Conservation (phyloP, 2,329 filamentous ascomycete species). For the Zymoseptoria passerinii region DNA sequence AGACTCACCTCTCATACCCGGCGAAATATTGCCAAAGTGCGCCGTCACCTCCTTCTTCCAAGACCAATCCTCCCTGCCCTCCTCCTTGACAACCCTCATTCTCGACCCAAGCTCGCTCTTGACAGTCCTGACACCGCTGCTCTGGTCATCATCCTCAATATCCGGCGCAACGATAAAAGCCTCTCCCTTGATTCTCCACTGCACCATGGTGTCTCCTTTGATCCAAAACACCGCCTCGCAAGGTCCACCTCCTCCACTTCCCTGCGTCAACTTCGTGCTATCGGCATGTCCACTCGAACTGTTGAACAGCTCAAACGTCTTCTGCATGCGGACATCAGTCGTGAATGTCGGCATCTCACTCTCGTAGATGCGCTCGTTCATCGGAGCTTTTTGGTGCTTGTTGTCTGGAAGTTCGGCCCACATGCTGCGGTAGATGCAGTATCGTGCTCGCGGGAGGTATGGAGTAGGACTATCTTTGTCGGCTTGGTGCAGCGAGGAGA, state of each 20-base stretch:
- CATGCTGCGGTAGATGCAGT: conserved; percentile 78
- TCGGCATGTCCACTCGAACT: conserved; percentile 41
- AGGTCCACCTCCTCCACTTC: conserved; percentile 56
- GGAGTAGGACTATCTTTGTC: conserved; percentile 26
- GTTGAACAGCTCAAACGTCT: conserved; percentile 62
- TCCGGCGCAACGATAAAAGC: conserved; percentile 69
- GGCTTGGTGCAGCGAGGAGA: conserved; percentile 42
- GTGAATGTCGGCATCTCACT: conserved; percentile 77
- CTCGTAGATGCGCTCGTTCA: conserved; percentile 63
- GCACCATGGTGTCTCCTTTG: conserved; percentile 53
- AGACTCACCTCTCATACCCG: conserved; percentile 60
- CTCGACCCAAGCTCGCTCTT: conserved; percentile 52
- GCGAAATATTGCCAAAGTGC: conserved; percentile 83
- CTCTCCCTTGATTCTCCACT: conserved; percentile 76
- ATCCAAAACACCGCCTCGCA: conserved; percentile 86
- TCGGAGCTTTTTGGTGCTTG: conserved; percentile 61
- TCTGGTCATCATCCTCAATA: conserved; percentile 47
- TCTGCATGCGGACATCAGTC: conserved; percentile 81
- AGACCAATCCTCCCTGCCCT: conserved; percentile 53
- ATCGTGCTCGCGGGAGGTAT: conserved; percentile 54
- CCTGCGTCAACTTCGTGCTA: conserved; percentile 35
- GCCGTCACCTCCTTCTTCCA: conserved; percentile 73
- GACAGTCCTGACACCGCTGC: conserved; percentile 48
- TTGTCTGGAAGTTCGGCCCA: conserved; percentile 67
- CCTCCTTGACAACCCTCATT: conserved; percentile 51